Base-by-base conservation (phyloP, 345 rosid genomes). In the Eucalyptus decipiens region DNA sequence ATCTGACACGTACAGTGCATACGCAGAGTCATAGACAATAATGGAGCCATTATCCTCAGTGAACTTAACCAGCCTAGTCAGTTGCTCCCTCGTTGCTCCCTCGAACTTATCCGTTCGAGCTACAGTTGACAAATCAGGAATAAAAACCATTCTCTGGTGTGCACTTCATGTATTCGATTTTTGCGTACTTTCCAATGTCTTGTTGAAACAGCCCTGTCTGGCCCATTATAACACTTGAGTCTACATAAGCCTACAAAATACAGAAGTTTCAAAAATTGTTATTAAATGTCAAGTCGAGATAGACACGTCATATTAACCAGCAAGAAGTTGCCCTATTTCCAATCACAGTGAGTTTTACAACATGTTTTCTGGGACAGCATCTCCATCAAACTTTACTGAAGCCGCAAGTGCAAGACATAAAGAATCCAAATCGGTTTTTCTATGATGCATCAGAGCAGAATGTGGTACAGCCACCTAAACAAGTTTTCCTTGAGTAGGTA, bases 181-280 rank as follows among this genome's bases (percentile, higher is more conserved):
- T 96, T 86, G 88, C 95, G 65, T 90, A 96, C 93, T 95, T 97
- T 85, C 94, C 95, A 42, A 90, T 90, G 83, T 96, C 97, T 86
- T 94, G 93, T 88, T 94, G 95, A 88, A 91, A 98, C 88, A 90
- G 93, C 47, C 97, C 98, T 9, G 99, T 96, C 92, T 96, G 99
- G 54, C 99, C 99, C 95, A 98, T 94, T 72, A 96, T 98, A 89
- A 98, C 99, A 90, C 99, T 94, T 19, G 99, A 97, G 92, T 98
- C 99, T 9, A 98, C 98, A 88, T 98, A 98, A 89, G 99, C 99
- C 99, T 98, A 95, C 90, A 90, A 80, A 76, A 54, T 40, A 49
- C 34, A 52, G 69, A 28, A 86, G 45, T 80, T 30, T 45, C 47
- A 49, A 40, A 56, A 32, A 43, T 60, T 65, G 47, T 76, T 72